Conservation (phyloP, 2,329 filamentous ascomycete genomes). For the Colletotrichum tabaci region DNA sequence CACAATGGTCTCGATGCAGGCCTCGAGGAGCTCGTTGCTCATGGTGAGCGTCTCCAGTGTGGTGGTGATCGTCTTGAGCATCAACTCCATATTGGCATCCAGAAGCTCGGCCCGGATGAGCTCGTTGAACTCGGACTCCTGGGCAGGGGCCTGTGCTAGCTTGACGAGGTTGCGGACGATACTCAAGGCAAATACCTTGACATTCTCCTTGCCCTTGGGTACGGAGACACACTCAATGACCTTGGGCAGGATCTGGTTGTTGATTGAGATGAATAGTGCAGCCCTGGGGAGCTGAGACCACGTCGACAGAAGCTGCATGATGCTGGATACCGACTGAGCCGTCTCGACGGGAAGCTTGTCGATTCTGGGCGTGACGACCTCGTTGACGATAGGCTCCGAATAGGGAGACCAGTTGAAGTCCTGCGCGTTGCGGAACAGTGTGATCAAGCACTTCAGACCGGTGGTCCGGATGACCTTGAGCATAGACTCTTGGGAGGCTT, state of each 20-base stretch:
- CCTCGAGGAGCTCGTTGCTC: constrained; percentile 82
- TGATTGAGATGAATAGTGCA: constrained; percentile 75
- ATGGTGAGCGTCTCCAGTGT: constrained; percentile 74
- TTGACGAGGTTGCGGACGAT: constrained; percentile 80
- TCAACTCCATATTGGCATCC: constrained; percentile 69
- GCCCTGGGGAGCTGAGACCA: constrained; percentile 81
- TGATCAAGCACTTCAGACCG: constrained; percentile 86
- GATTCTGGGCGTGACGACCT: constrained; percentile 84
- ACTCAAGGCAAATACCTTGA: constrained; percentile 85
- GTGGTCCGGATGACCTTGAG: constrained; percentile 77
- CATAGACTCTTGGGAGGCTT: constrained; percentile 68
- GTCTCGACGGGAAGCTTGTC: constrained; percentile 87
- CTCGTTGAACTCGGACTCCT: constrained; percentile 69
- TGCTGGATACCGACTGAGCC: constrained; percentile 88
- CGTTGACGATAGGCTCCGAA: constrained; percentile 77
- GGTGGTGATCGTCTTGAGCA: constrained; percentile 77
- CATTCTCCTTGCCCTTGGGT: constrained; percentile 85
- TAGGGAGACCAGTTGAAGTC: constrained; percentile 82
- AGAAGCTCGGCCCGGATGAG: constrained; percentile 70
- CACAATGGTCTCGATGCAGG: constrained; percentile 85
- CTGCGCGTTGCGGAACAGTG: constrained; percentile 82
- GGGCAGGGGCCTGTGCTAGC: constrained; percentile 68
- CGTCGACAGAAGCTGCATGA: constrained; percentile 84
- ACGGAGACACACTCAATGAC: constrained; percentile 81
- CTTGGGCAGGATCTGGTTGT: constrained; percentile 76